Conservation (phyloP, 805 yeast genomes). For the Debaryomyces prosopidis region DNA sequence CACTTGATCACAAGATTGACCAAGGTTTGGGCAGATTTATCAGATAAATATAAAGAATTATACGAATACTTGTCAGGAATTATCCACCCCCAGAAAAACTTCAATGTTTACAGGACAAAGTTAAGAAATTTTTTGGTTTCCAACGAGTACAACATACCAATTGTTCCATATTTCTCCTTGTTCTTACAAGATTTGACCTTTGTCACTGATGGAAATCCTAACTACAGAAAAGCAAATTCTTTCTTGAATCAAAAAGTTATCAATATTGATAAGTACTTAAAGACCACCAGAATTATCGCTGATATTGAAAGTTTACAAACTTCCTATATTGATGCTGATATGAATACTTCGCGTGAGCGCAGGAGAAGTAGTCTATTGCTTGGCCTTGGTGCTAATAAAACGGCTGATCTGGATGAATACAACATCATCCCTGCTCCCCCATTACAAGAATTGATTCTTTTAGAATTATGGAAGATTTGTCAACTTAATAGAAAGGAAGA, state of each 20-base stretch:
- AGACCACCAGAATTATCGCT: conserved; percentile 63
- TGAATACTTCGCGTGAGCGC: conserved; percentile 6
- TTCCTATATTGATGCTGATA: conserved; percentile 42
- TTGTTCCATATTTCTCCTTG: conserved; percentile 74
- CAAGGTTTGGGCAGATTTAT: conserved; percentile 58
- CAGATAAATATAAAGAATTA: conserved; percentile 60
- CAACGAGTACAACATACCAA: conserved; percentile 55
- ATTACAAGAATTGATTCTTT: conserved; percentile 58
- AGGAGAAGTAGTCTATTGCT: conserved; percentile 26
- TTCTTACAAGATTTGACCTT: conserved; percentile 79
- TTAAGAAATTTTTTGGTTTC: conserved; percentile 53
- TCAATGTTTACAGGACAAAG: conserved; percentile 64
- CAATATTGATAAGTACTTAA: conserved; percentile 72
- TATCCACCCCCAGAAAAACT: conserved; percentile 75
- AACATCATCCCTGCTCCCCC: conserved; percentile 41
- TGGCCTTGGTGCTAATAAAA: conserved; percentile 7
- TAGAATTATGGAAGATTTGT: conserved; percentile 71
- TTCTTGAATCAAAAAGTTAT: conserved; percentile 60
- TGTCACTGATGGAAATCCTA: conserved; percentile 79
- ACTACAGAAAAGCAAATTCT: conserved; percentile 59
- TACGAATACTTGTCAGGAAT: conserved; percentile 66
- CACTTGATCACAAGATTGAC: conserved; percentile 65
- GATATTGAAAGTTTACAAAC: conserved; percentile 70
- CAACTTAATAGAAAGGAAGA: conserved; percentile 59
- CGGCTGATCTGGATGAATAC: conserved; percentile 31